Conservation (phyloP, 2,329 filamentous ascomycete species). For the Ophiostoma piceae region DNA sequence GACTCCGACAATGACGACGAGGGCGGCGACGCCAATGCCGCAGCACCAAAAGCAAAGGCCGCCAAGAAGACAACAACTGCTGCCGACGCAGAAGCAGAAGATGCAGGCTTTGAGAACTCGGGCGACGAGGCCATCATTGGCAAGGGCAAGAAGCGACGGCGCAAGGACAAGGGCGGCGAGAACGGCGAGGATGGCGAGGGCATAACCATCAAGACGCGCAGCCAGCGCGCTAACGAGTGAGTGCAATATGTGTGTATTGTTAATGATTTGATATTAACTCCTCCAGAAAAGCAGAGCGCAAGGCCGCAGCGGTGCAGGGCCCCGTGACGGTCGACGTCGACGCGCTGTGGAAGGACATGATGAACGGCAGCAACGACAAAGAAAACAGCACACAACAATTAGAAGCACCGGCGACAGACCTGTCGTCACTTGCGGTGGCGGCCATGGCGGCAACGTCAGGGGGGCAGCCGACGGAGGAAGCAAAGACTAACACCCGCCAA, state of each 20-base stretch:
- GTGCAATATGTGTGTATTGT: conserved; percentile 33
- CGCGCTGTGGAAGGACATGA: conserved; percentile 64
- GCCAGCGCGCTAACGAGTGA: conserved; percentile 58
- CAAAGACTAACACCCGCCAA: not conserved
- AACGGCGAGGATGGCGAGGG: conserved; percentile 55
- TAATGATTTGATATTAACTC: conserved; percentile 32
- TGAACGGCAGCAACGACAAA: conserved; percentile 31
- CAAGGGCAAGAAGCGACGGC: conserved; percentile 51
- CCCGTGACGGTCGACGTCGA: conserved; percentile 68
- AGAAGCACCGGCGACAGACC: not conserved
- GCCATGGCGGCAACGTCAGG: conserved; percentile 18
- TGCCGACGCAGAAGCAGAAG: conserved; percentile 25
- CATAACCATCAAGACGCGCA: conserved; percentile 65
- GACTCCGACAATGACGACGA: conserved; percentile 43
- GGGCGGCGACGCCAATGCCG: conserved; percentile 10
- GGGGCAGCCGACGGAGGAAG: not conserved
- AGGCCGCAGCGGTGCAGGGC: conserved; percentile 46
- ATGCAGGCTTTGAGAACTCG: conserved; percentile 58
- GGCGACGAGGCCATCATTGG: conserved; percentile 67
- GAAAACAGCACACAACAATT: not conserved
- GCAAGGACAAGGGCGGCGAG: conserved; percentile 45
- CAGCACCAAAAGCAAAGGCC: not conserved
- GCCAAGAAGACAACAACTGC: not conserved
- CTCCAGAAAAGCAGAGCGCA: conserved; percentile 48
- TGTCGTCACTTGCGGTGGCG: conserved; percentile 21